Base-by-base conservation (phyloP, 2,329 filamentous ascomycete genomes). In the Dryadomyces quercus-mongolicae region DNA sequence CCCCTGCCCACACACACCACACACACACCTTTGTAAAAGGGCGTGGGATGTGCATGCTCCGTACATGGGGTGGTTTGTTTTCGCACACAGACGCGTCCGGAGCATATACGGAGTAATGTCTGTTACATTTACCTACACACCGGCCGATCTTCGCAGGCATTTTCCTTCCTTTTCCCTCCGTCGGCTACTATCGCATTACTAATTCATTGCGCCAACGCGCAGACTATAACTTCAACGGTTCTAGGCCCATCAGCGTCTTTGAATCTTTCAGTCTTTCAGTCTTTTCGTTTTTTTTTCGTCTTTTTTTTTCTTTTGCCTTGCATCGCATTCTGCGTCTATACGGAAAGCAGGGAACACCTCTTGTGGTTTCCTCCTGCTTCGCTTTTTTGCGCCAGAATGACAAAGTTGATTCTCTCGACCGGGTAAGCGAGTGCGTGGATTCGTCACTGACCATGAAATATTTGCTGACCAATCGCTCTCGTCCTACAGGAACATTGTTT, bases 371-470 rank as follows among this genome's bases (percentile, higher is more conserved):
- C 25, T 46, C 20, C 44, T 13, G 25, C 20, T 48, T 38, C 5
- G 15, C 31, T 38, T 36, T 7, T 48, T 18, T 10, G 31, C 22
- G n/a, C 5, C 40, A 48, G 22, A n/a, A 83, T 78, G 76, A 88
- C 88, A 73, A 88, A 88, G 74, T 75, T 94, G 66, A 79, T 94
- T 60, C 80, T 94, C 53, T 94, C 88, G 54, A 94, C 89, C 60
- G 88, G 86, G 88, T 93, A 78, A 63, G 85, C 6, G 10, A 5
- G 31, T 13, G 25, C 25, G 25, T 8, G 4, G 25, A 31, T n/a
- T n/a, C n/a, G 25, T 31, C 25, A 31, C 4, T 8, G 25, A 31
- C 25, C 25, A 31, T 4, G 4, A 8, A 31, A 31, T 31, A 4
- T 5, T 31, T 31, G 25, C 25, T 31, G 36, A 40, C 36, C 36